Conservation (phyloP, 495 filamentous ascomycete genomes). For the Neurospora africana region DNA sequence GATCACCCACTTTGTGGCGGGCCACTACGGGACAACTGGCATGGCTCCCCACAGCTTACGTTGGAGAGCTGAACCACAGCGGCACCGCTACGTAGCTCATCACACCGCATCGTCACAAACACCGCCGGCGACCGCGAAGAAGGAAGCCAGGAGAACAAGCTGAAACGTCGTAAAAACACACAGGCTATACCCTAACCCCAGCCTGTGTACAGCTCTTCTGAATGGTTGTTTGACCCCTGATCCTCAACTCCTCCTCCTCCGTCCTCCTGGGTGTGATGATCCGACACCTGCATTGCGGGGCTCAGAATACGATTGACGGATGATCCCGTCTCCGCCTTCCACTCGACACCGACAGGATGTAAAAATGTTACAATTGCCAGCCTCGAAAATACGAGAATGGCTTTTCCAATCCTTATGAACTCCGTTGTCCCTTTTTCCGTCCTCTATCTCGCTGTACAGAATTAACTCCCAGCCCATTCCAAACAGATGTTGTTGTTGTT, state of each 20-base stretch:
- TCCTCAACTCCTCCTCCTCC: neutral
- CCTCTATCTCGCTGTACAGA: neutral
- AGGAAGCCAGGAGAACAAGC: neutral
- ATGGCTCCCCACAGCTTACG: neutral
- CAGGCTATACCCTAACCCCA: constrained; percentile 2
- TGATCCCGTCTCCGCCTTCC: neutral
- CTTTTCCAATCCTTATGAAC: neutral
- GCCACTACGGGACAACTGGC: neutral
- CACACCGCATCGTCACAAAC: neutral
- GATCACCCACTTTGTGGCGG: neutral
- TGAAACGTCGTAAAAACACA: neutral
- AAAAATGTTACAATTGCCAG: neutral
- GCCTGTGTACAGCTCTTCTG: neutral
- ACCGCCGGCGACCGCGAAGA: neutral
- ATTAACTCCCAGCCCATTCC: neutral
- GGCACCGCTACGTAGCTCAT: neutral
- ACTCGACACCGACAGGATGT: neutral
- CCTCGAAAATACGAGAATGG: neutral
- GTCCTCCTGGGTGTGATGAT: neutral
- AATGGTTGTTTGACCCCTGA: neutral
- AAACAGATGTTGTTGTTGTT: neutral
- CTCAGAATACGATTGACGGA: neutral
- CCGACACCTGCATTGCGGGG: neutral
- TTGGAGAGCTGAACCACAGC: neutral
- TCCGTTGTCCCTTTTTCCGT: neutral